Evolutionary conservation across 805 yeast species (phyloP).

Genomic region (Yarrowia porcina): DNA sequence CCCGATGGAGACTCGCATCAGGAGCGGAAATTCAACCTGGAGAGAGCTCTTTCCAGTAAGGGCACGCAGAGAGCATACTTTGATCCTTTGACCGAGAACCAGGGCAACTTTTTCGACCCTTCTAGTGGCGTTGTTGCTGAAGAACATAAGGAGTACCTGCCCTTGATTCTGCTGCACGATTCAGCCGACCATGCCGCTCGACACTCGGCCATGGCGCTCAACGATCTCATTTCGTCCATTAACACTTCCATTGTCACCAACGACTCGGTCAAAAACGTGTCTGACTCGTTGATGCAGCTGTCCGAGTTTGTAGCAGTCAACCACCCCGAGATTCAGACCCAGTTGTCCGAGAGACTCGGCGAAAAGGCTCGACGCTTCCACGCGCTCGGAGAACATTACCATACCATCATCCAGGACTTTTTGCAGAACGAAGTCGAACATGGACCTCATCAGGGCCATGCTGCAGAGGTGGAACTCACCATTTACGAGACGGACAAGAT

Average conservation of each 20-base stretch:
- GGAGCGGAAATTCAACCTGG: slow-evolving; percentile 5
- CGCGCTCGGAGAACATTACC: slow-evolving; percentile 25
- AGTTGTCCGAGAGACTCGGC: slow-evolving; percentile 27
- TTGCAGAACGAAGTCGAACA: slow-evolving; percentile 9
- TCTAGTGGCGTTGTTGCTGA: slow-evolving; percentile 31
- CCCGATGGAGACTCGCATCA: slow-evolving; percentile 11
- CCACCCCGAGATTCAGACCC: slow-evolving; percentile 27
- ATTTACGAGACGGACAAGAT: slow-evolving; percentile 23
- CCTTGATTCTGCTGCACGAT: slow-evolving; percentile 34
- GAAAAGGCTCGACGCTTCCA: slow-evolving; percentile 28
- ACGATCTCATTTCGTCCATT: slow-evolving; percentile 33
- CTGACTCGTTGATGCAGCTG: slow-evolving; percentile 27
- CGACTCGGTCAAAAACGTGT: slow-evolving; percentile 30
- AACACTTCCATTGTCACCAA: slow-evolving; percentile 34
- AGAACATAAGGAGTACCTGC: slow-evolving; percentile 32
- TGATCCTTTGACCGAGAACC: slow-evolving; percentile 27
- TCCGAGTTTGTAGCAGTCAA: slow-evolving; percentile 26
- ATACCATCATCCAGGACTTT: slow-evolving; percentile 21
- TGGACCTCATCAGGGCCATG: slow-evolving; percentile 25
- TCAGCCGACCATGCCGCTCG: slow-evolving; percentile 31
- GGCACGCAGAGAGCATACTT: neutral
- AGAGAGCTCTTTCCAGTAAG: slow-evolving; percentile 8
- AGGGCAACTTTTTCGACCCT: slow-evolving; percentile 32
- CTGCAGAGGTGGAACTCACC: slow-evolving; percentile 23
- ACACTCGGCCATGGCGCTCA: slow-evolving; percentile 33